These are phyloP conservation scores for Eucalyptus cloeziana DNA, from an alignment of 345 rosid genomes.

Conservation along the genomic window DNA sequence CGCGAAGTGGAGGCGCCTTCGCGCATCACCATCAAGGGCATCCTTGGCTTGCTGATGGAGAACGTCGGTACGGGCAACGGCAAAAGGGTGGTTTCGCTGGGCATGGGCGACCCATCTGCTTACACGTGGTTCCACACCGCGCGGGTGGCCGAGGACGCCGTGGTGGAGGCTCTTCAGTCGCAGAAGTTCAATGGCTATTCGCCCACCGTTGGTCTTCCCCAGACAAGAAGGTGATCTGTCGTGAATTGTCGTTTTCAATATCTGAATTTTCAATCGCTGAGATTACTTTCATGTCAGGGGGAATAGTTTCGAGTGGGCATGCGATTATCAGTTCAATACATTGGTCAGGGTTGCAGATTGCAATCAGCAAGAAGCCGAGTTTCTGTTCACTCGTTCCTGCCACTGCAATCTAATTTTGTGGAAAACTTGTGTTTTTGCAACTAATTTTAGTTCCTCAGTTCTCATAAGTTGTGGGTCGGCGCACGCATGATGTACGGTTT, in stretches of 20 bases:
- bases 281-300: background rate
- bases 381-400: background rate
- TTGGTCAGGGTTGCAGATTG: background rate
- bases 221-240: constrained; percentile 54
- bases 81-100: constrained; percentile 54
- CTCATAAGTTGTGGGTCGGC: background rate
- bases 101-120: constrained; percentile 91
- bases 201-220: constrained; percentile 89
- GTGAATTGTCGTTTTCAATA: background rate
- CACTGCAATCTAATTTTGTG: background rate
- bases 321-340: background rate
- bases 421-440: background rate
- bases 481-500: background rate
- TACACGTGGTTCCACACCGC: constrained; percentile 71
- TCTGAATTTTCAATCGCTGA: background rate
- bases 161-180: constrained; percentile 57
- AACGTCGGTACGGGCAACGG: constrained; percentile 22
- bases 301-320: background rate
- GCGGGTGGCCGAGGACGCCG: constrained; percentile 50
- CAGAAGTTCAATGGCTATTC: constrained; percentile 83
- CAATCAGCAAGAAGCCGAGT: background rate
- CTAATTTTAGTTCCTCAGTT: background rate
- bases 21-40: constrained; percentile 73
- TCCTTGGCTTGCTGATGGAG: constrained; percentile 50
- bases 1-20: constrained; percentile 21